Conservation (phyloP, 371 early-diverging fungal genomes). For the Mortierella sp. region DNA sequence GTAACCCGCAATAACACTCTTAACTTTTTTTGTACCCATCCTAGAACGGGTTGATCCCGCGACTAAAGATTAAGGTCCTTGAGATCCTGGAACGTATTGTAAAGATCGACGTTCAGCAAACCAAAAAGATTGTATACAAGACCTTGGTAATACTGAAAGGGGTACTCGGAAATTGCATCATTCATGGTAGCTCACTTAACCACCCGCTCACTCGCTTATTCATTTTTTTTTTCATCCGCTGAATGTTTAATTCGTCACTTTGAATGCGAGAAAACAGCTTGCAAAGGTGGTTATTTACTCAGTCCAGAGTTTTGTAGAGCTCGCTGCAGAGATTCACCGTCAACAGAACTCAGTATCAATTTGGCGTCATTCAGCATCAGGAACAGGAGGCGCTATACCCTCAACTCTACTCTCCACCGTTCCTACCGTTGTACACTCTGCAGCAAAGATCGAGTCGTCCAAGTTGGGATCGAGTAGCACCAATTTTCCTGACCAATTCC, state of each 20-base stretch:
- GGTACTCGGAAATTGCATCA: no score
- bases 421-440: no score
- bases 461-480: not conserved
- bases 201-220: not conserved
- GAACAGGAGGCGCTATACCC: not conserved
- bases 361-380: constrained; percentile 1
- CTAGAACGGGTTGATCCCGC: constrained; percentile 28
- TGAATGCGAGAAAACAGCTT: no score
- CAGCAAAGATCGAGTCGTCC: not conserved
- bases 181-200: no score
- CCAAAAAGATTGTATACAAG: constrained; percentile 16
- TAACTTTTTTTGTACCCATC: no score
- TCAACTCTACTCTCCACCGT: no score
- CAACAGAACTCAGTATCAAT: constrained; percentile 1
- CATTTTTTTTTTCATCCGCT: not conserved
- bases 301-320: constrained; percentile 13
- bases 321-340: constrained; percentile 8
- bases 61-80: constrained; percentile 23
- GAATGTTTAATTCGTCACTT: not conserved
- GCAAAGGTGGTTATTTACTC: constrained; percentile 8
- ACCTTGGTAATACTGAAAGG: constrained; percentile 17
- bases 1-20: no score
- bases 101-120: constrained; percentile 15
- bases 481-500: no score
- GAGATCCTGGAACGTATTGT: constrained; percentile 19